Conservation (phyloP, 2,329 filamentous ascomycete genomes). For the Endocalyx cinctus region DNA sequence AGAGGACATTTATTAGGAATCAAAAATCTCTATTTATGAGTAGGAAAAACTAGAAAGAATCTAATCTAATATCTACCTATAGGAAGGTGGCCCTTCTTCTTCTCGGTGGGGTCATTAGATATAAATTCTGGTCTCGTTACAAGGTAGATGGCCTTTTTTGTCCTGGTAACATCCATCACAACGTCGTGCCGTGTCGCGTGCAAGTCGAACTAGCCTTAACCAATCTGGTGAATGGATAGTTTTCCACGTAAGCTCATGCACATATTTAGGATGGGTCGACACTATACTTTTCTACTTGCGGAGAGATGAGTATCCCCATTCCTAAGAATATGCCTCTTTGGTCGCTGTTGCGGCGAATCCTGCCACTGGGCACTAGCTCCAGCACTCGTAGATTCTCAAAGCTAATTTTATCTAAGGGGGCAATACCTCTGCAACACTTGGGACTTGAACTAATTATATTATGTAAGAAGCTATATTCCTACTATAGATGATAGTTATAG, state of each 20-base stretch:
- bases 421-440: no score
- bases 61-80: background rate
- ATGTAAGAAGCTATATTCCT: constrained; percentile 3
- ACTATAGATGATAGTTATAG: constrained; percentile 2
- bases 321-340: background rate
- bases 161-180: constrained; percentile 2
- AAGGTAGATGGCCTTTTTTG: constrained; percentile 2
- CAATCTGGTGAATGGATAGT: constrained; percentile 1
- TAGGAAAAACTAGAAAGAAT: background rate
- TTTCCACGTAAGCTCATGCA: constrained; percentile 7
- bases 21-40: no score
- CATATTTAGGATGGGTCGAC: no score
- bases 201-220: constrained; percentile 1
- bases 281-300: no score
- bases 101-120: no score
- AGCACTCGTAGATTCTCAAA: background rate
- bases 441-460: no score
- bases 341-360: background rate
- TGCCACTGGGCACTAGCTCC: background rate
- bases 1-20: no score
- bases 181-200: constrained; percentile 2
- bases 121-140: constrained; percentile 4
- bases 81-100: background rate
- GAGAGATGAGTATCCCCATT: background rate
- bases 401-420: no score